phyloP scores from a whole-genome alignment of 192 early-diverging fungal genomes.

The Rhizoclosmatium globosum region DNA sequence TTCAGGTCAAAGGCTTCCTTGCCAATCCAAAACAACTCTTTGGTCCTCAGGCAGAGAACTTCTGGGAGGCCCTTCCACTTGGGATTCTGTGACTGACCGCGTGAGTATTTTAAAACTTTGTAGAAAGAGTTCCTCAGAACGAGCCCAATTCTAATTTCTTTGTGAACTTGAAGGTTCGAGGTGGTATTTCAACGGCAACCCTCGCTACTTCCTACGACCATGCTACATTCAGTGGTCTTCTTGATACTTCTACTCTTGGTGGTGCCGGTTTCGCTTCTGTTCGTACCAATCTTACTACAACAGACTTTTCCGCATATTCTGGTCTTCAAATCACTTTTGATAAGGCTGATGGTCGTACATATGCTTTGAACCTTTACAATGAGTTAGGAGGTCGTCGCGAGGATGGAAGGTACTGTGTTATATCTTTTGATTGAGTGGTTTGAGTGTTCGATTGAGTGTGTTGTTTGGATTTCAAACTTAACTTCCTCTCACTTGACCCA shows the following conservation, averaged over 20 bases:
- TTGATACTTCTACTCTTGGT: conserved; percentile 39
- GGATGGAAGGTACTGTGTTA: conserved; percentile 1
- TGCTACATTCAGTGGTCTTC: conserved; percentile 14
- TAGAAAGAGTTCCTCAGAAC: too few relatives aligned
- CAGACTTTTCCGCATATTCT: not conserved
- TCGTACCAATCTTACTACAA: not conserved
- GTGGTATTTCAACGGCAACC: not conserved
- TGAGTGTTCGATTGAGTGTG: not conserved
- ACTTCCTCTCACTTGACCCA: not conserved
- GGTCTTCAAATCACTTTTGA: not conserved
- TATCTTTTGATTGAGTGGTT: not conserved
- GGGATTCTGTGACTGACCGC: not conserved
- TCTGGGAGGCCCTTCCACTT: not conserved
- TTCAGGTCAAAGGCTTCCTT: too few relatives aligned
- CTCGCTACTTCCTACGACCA: not conserved
- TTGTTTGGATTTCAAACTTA: not conserved
- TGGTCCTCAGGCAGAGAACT: not conserved
- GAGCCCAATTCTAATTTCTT: too few relatives aligned
- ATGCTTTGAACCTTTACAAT: conserved; percentile 29
- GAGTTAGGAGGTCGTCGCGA: not conserved
- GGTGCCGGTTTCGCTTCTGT: conserved; percentile 39
- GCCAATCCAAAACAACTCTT: not conserved
- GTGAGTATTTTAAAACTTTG: not conserved
- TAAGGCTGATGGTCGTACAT: not conserved
- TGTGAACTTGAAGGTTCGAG: not conserved